Conservation (phyloP, 305 asterid genomes). For the Fraxinus sp. region DNA sequence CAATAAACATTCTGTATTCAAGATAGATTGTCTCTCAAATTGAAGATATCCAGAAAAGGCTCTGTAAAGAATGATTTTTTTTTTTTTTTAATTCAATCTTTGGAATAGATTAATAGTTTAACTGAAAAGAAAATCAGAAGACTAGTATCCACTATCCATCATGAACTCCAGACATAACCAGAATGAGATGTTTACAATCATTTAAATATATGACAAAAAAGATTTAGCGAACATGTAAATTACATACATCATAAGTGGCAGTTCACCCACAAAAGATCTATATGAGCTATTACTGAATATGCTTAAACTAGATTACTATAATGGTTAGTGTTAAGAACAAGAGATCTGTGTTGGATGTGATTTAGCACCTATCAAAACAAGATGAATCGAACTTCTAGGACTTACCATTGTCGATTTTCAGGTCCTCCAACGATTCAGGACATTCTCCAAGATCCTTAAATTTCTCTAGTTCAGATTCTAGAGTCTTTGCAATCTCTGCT, state of each 20-base stretch:
- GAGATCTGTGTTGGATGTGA: slow-evolving; percentile 5
- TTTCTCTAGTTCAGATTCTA: slow-evolving; percentile 62
- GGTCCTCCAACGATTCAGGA: slow-evolving; percentile 36
- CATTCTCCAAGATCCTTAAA: slow-evolving; percentile 38
- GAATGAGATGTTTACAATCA: background rate
- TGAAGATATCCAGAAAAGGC: slow-evolving; percentile 24
- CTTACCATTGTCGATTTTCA: slow-evolving; percentile 37
- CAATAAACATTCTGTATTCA: background rate
- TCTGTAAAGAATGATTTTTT: background rate
- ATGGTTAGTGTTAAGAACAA: slow-evolving; percentile 19
- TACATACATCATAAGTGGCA: slow-evolving; percentile 8
- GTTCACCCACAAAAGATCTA: slow-evolving; percentile 21
- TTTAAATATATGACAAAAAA: background rate
- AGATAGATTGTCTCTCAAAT: slow-evolving; percentile 8
- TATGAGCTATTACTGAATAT: slow-evolving; percentile 22
- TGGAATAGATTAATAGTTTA: no score
- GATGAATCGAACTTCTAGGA: slow-evolving; percentile 21
- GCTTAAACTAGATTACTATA: slow-evolving; percentile 22
- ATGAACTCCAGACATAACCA: background rate
- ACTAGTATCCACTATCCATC: no score
- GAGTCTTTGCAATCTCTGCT: slow-evolving; percentile 52
- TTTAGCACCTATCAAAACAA: slow-evolving; percentile 27
- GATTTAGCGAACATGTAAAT: slow-evolving; percentile 4
- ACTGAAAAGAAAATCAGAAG: no score
- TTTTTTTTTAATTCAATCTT: no score